Base-by-base conservation (phyloP, 1,284 basidiomycete genomes). In the Tilletia indica region DNA sequence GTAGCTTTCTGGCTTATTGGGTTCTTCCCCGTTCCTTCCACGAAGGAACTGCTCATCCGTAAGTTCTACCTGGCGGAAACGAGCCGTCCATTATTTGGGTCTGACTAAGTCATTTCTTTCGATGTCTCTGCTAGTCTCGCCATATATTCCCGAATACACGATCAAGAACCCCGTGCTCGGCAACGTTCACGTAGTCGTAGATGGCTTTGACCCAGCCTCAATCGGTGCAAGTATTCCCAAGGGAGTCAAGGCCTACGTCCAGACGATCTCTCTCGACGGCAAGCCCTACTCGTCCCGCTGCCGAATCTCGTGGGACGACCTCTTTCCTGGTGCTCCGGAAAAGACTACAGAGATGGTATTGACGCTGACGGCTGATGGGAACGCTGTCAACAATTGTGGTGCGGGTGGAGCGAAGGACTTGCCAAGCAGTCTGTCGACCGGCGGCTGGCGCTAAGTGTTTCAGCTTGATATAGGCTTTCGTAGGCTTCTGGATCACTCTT, bases 1-100 rank as follows among this genome's bases (percentile, higher is more conserved):
- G 89, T 87, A 1, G 86, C 87, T 0, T 91, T 88, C 85, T 88
- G 89, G 75, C 81, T 89, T 54, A 80, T 89, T 2, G 88, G 88
- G 0, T 82, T 89, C 31, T 89, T 88, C 76, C 89, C 89, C 69
- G 88, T 90, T 6, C 89, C 89, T 2, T 75, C 77, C 0, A 77
- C 80, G 0, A 77, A 74, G 49, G 80, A 81, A 70, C 68, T 78
- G 61, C 63, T 81, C 68, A 70, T 81, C 38, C 5, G 61, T 64
- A 36, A 64, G 61, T 38, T 12, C 25, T 31, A 31, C 25, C 25
- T 31, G 25, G 25, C 25, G 25, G 25, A 2, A 31, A 31, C 25
- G 25, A 31, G 25, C 25, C 25, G 25, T 31, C 25, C 25, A 31
- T 31, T 2, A 31, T 31, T 1, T 31, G 25, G 25, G 25, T 31